Percentiles rank a stretch among this genome's conserved stretches.
Conservation (phyloP, 352 stramenopile species). For the Blastocystis sp. region DNA sequence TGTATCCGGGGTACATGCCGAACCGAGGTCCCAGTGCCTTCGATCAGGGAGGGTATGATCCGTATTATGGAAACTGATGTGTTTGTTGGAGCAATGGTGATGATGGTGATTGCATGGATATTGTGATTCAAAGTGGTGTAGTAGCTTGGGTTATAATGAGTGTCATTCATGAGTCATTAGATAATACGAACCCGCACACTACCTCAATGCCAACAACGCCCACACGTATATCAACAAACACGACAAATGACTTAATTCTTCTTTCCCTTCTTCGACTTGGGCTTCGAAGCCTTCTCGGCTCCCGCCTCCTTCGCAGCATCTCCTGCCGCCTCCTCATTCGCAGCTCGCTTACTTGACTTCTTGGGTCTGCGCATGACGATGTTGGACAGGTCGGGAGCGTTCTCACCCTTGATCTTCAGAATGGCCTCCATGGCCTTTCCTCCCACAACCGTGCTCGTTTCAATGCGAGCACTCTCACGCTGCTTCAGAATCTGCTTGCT, state of each 20-base stretch:
- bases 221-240: too few species aligned
- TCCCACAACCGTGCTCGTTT: not conserved
- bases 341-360: not conserved
- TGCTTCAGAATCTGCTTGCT: slow-evolving; percentile 54
- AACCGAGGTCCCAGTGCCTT: not conserved
- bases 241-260: not conserved
- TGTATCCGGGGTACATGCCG: not conserved
- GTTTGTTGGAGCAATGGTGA: not conserved
- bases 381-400: not conserved
- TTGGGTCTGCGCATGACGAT: not conserved
- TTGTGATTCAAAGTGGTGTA: too few species aligned
- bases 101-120: not conserved
- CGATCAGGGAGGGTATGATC: not conserved
- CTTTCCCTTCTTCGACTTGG: not conserved
- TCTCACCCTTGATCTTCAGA: slow-evolving; percentile 25
- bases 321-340: not conserved
- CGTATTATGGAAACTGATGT: too few species aligned
- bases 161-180: too few species aligned
- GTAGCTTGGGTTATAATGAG: too few species aligned
- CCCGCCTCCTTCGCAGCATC: too few species aligned
- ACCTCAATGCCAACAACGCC: too few species aligned
- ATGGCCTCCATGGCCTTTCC: slow-evolving; percentile 37
- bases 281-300: too few species aligned
- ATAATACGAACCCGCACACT: too few species aligned
- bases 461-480: not conserved